Base-by-base conservation (phyloP, 169 alveolate genomes). In the Eimeria tenella region DNA sequence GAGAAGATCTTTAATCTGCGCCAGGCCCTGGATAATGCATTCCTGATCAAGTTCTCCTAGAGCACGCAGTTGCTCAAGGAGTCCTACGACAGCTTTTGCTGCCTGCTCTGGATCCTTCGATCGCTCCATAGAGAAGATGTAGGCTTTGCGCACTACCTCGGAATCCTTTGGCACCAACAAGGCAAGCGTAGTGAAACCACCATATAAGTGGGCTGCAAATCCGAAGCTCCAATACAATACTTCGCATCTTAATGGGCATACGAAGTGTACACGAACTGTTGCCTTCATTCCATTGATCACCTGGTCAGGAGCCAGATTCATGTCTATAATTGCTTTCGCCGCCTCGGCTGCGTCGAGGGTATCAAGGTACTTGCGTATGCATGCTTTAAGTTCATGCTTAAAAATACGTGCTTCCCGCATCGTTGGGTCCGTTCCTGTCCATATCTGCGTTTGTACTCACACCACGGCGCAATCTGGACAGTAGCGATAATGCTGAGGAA, bases 381-480 rank as follows among this genome's bases (percentile, higher is more conserved):
- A 90, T 0, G 86, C 94, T 49, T 81, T 79, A 25, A 90, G 89
- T 25, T 74, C 71, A 25, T 74, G 89, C 71, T 90, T 90, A 58
- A 90, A 90, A 15, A 73, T 81, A 31, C 90, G 75, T 21, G 89
- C 89, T 21, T 90, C 94, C 49, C 71, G 42, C 89, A 73, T 90
- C 56, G 86, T 81, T 31, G 94, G 94, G 82, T 90, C 94, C 6
- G 94, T 90, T 11, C 94, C 94, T 55, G 94, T 90, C 94, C 94
- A 90, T 49, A 90, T 81, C 94, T 90, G 94, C 70, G 21, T 19
- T 7, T 68, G 58, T 83, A 86, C 9, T 50, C 68, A 50, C 42
- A n/a, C 52, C 71, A 60, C 86, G n/a, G 49, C 65, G 65, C 3
- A 62, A 4, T 19, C 8, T 4, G 58, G 58, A 58, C 25, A 25